phyloP scores from a whole-genome alignment of 768 basidiomycete genomes.

The Hemileccinum rubropunctum region DNA sequence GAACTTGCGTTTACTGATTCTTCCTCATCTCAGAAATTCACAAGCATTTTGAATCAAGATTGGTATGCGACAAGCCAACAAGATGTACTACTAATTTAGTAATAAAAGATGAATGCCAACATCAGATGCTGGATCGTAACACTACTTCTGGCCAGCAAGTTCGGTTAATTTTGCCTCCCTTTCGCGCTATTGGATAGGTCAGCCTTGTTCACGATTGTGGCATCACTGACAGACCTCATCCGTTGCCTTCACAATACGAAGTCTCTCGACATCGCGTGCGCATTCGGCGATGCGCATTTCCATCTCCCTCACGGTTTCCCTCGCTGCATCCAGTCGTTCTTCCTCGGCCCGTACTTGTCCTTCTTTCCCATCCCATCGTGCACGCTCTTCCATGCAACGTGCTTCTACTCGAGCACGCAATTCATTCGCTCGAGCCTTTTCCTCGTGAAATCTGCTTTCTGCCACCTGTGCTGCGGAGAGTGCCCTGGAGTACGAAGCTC shows the following conservation, averaged over 20 bases:
- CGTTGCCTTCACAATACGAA: constrained; percentile 60
- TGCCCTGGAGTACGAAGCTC: constrained; percentile 50
- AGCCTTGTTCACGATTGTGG: background rate
- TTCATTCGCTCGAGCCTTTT: constrained; percentile 55
- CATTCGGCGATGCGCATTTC: constrained; percentile 68
- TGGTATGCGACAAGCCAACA: constrained; percentile 1
- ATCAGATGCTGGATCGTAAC: background rate
- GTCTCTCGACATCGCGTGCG: constrained; percentile 66
- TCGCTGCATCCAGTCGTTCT: constrained; percentile 48
- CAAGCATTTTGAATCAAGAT: background rate
- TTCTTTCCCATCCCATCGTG: constrained; percentile 52
- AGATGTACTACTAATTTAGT: too few relatives aligned
- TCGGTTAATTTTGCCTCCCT: constrained; percentile 48
- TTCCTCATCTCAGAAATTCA: constrained; percentile 5
- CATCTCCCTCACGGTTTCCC: constrained; percentile 52
- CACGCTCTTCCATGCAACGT: constrained; percentile 51
- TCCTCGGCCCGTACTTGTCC: constrained; percentile 46
- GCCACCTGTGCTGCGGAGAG: constrained; percentile 59
- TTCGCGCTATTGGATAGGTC: constrained; percentile 41
- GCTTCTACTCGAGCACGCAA: constrained; percentile 46
- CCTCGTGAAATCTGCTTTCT: constrained; percentile 58
- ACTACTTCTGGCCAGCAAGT: constrained; percentile 25
- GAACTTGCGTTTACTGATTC: constrained; percentile 10
- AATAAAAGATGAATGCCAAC: background rate
- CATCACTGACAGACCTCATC: constrained; percentile 48